Base-by-base conservation (phyloP, 2,329 filamentous ascomycete genomes). In the Didymella lethalis region DNA sequence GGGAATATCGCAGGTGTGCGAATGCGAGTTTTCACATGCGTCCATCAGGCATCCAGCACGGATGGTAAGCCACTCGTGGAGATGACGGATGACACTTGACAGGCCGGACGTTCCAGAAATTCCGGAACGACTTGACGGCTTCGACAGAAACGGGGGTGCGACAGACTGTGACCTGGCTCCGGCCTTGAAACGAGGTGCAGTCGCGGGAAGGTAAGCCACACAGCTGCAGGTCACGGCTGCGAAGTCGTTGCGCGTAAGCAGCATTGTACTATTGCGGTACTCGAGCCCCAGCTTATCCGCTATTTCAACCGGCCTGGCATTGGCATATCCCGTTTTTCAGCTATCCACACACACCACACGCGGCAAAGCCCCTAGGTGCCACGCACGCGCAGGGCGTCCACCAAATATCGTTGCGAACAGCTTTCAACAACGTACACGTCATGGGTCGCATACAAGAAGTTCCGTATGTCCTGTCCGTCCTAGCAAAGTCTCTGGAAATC, bases 71-170 rank as follows among this genome's bases (percentile, higher is more conserved):
- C 45, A 31, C 16, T 32, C 25, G 32, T 34, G 41, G 14, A 34
- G 29, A 54, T 54, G 26, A 29, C 32, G 32, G 46, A 41, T 51
- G 56, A 54, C 26, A 57, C 43, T 44, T 38, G 20, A 43, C 54
- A 58, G 38, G 20, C 55, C 38, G 36, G 36, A 48, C 28, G 32
- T 54, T 46, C 45, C 49, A 58, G 48, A 49, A 50, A 18, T 34
- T 6, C 20, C 23, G 20, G 28, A 47, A 43, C 25, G n/a, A 34
- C 31, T 25, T 40, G 38, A 23, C 36, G 28, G 16, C 11, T 26
- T 48, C 29, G 29, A 32, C 29, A 31, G 12, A 44, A 44, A 14
- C 29, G 44, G 36, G 29, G 26, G 34, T 48, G 46, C 23, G 40
- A 26, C 18, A 48, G 32, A 18, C 14, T 36, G n/a, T 23, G 36